phyloP scores from a whole-genome alignment of 495 filamentous ascomycete genomes.

The Daldinia caldariorum region DNA sequence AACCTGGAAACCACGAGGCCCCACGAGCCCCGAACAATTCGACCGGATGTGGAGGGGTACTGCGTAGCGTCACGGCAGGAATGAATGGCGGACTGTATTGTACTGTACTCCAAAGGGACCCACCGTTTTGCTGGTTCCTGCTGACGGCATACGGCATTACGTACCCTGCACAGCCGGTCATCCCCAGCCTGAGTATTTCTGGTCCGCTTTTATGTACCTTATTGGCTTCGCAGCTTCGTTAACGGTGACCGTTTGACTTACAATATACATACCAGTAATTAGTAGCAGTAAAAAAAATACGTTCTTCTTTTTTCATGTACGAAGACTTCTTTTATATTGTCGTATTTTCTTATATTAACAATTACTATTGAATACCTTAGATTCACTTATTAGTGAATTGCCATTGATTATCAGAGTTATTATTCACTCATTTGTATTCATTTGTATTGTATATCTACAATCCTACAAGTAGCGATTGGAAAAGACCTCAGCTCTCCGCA shows the following conservation, averaged over 20 bases:
- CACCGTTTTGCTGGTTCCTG: conserved; percentile 32
- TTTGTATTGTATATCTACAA: not conserved
- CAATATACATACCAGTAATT: not conserved
- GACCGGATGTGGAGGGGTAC: conserved; percentile 42
- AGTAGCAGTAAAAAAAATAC: not conserved
- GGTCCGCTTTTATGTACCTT: conserved; percentile 19
- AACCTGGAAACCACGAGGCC: conserved; percentile 38
- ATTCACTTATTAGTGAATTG: not conserved
- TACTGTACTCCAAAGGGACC: conserved; percentile 23
- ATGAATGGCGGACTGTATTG: conserved; percentile 32
- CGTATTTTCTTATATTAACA: no score
- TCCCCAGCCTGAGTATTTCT: not conserved
- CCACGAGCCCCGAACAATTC: conserved; percentile 37
- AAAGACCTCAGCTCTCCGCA: conserved; percentile 10
- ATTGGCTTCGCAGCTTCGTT: not conserved
- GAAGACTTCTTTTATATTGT: not conserved
- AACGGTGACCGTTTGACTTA: not conserved
- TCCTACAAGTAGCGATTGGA: not conserved
- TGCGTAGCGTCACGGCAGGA: conserved; percentile 28
- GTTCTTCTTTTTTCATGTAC: not conserved
- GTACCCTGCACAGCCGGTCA: conserved; percentile 15
- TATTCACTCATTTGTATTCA: not conserved
- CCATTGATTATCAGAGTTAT: not conserved
- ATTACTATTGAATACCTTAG: not conserved
- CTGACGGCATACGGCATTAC: conserved; percentile 11